Evolutionary conservation across 805 yeast genomes (phyloP).

Genomic region (Candida yuanshanica): DNA sequence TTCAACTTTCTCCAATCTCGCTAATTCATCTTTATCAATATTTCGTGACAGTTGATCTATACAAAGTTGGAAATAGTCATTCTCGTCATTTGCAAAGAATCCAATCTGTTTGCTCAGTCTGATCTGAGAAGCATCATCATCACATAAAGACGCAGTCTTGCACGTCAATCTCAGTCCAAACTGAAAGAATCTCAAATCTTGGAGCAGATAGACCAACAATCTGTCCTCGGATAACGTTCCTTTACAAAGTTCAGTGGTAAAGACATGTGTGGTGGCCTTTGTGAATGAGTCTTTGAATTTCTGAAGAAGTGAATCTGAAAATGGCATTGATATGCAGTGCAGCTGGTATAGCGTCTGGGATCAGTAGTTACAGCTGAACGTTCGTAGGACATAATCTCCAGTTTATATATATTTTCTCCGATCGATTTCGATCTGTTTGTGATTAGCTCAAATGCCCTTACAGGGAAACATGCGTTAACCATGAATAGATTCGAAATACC

Average conservation of each 20-base stretch:
- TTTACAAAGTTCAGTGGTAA: slow-evolving; percentile 33
- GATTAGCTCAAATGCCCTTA: neutral
- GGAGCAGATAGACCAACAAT: slow-evolving; percentile 40
- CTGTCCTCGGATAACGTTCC: slow-evolving; percentile 40
- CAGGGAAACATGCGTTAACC: neutral
- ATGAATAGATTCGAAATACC: neutral
- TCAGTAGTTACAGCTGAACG: no score
- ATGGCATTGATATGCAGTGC: no score
- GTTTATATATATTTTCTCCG: neutral
- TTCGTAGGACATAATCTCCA: no score
- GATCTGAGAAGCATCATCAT: slow-evolving; percentile 32
- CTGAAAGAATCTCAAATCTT: slow-evolving; percentile 44
- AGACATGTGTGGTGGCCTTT: slow-evolving; percentile 12
- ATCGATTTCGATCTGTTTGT: neutral
- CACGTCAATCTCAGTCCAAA: slow-evolving; percentile 38
- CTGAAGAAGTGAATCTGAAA: slow-evolving; percentile 3
- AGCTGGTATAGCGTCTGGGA: no score
- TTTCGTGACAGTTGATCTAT: slow-evolving; percentile 22
- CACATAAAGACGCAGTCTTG: slow-evolving; percentile 39
- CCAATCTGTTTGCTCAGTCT: slow-evolving; percentile 45
- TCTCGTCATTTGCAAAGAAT: slow-evolving; percentile 42
- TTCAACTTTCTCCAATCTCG: slow-evolving; percentile 4
- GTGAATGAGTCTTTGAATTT: slow-evolving; percentile 5
- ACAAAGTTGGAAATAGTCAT: slow-evolving; percentile 38
- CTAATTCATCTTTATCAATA: slow-evolving; percentile 11